Base-by-base conservation (phyloP, 75 land plant species). In the Gnetum montanum region DNA sequence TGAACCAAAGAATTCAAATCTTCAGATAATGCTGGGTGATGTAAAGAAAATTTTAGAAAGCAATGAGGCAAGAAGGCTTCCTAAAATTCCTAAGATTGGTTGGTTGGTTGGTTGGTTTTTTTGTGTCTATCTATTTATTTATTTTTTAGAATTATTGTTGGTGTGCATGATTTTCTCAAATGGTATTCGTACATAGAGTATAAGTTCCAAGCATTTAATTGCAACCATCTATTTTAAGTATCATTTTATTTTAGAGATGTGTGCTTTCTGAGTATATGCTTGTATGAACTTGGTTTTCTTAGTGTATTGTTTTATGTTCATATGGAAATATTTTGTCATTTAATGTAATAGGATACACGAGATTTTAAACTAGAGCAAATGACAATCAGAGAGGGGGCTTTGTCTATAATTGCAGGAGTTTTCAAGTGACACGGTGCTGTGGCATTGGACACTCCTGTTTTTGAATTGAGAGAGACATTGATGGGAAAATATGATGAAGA, bases 401-500 rank as follows among this genome's bases (percentile, higher is more conserved):
- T 86, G 65, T 62, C 78, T 12, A 75, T 82, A 43, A 79, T 90
- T 50, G 43, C 59, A 11, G 52, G 65, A 2, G 87, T 90, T 25
- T 90, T 90, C 37, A 73, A 90, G 66, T 78, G 75, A 55, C 91
- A 90, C 57, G 91, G 96, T 52, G 91, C 81, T 28, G 86, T 67
- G 18, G 72, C 87, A 22, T 46, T 90, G 7, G 96, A 90, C 58
- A 90, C 96, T 26, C 96, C 96, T 10, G 91, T 62, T 10, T 90
- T 90, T 70, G 96, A 90, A 43, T 67, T 90, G 58, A 76, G 80
- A 60, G 96, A 90, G 47, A 90, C 96, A 34, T 69, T 90, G 25
- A 90, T 70, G 79, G 96, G 96, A 53, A 90, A 90, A 52, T 90
- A 90, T 70, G 96, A 91, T 3, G 96, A 90, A 61, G 96, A 90